Percentiles rank a stretch among this genome's conserved stretches.
Evolutionary conservation across 306 rosid genomes (phyloP).

Genomic region (Senna tora): DNA sequence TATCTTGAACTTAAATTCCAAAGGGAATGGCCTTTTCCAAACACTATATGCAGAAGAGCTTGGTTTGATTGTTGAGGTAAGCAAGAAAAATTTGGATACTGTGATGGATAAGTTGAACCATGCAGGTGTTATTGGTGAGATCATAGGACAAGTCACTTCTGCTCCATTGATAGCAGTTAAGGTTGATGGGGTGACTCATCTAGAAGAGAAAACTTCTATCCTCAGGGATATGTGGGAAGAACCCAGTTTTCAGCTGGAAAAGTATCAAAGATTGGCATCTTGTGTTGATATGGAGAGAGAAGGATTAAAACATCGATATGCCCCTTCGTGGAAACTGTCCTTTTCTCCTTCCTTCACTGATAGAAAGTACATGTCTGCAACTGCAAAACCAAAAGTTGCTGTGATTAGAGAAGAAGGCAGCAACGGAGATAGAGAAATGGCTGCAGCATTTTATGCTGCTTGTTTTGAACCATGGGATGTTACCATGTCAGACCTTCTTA

Average conservation of each 20-base stretch:
- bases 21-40: slow-evolving; percentile 65
- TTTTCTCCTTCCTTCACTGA: slow-evolving; percentile 74
- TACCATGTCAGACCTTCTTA: slow-evolving; percentile 85
- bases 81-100: slow-evolving; percentile 57
- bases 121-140: slow-evolving; percentile 56
- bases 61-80: slow-evolving; percentile 79
- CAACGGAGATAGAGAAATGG: slow-evolving; percentile 95
- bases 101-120: slow-evolving; percentile 54
- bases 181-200: slow-evolving; percentile 65
- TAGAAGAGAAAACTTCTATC: slow-evolving; percentile 59
- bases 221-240: slow-evolving; percentile 89
- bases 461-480: slow-evolving; percentile 94
- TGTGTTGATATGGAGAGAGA: slow-evolving; percentile 83
- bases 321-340: slow-evolving; percentile 75
- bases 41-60: slow-evolving; percentile 86
- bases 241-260: slow-evolving; percentile 79
- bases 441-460: slow-evolving; percentile 82
- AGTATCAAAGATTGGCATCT: slow-evolving; percentile 74
- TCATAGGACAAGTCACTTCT: slow-evolving; percentile 67
- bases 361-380: slow-evolving; percentile 53
- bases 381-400: slow-evolving; percentile 78
- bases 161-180: slow-evolving; percentile 57
- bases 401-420: slow-evolving; percentile 95
- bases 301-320: slow-evolving; percentile 69
- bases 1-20: slow-evolving; percentile 57